These are phyloP conservation scores for Aspergillus fumigatus DNA, from an alignment of 2,329 filamentous ascomycete species.

Conservation along the genomic window DNA sequence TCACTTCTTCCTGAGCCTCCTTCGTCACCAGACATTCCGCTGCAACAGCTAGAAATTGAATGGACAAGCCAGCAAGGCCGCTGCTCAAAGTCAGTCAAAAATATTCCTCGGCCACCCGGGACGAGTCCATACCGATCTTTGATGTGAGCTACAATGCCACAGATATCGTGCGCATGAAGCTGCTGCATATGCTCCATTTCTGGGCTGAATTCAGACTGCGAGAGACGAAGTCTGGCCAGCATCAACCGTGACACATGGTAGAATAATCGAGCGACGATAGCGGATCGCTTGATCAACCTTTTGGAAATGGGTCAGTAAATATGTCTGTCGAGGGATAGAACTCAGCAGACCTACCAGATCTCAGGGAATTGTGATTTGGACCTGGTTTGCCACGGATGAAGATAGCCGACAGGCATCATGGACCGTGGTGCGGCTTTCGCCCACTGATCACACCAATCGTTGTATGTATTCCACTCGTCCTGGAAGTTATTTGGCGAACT, in stretches of 20 bases:
- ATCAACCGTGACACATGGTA: constrained; percentile 85
- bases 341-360: constrained; percentile 60
- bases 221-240: constrained; percentile 73
- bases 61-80: constrained; percentile 72
- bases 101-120: background rate
- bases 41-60: constrained; percentile 73
- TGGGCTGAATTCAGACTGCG: constrained; percentile 53
- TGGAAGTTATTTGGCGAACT: constrained; percentile 56
- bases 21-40: constrained; percentile 65
- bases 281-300: constrained; percentile 76
- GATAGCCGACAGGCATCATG: constrained; percentile 80
- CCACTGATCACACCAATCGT: constrained; percentile 78
- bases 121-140: constrained; percentile 58
- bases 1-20: constrained; percentile 74
- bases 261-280: constrained; percentile 76
- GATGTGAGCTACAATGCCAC: constrained; percentile 81
- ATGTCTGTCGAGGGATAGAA: background rate
- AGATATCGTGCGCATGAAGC: constrained; percentile 77
- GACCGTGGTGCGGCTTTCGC: constrained; percentile 71
- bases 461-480: constrained; percentile 75
- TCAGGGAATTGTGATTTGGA: constrained; percentile 77
- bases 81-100: constrained; percentile 25
- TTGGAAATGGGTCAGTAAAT: constrained; percentile 3
- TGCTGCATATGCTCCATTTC: constrained; percentile 68
- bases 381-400: constrained; percentile 62